A percentile compares a stretch with the other conserved stretches of the same genome.
Conservation (phyloP, 1,284 basidiomycete species). For the Mycena citricolor region DNA sequence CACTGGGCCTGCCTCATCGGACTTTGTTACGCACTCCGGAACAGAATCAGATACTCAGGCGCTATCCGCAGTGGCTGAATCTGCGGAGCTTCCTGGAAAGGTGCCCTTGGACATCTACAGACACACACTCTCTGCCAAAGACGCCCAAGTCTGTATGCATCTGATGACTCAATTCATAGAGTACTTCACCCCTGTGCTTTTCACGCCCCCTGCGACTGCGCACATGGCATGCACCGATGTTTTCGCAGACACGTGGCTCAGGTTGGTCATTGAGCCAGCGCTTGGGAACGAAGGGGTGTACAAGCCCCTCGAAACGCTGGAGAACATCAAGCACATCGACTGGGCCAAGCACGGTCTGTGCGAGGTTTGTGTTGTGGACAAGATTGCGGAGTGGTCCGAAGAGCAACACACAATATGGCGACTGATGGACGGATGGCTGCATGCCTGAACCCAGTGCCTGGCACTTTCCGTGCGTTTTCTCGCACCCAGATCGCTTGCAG, state of each 20-base stretch:
- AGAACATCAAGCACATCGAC: slow-evolving; percentile 52
- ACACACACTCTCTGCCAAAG: slow-evolving; percentile 23
- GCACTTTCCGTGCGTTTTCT: too few relatives aligned
- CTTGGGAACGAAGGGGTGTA: slow-evolving; percentile 55
- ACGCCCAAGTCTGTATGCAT: slow-evolving; percentile 38
- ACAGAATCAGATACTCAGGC: too few relatives aligned
- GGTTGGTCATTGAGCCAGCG: slow-evolving; percentile 61
- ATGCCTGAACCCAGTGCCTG: too few relatives aligned
- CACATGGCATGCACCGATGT: slow-evolving; percentile 74
- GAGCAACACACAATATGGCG: slow-evolving; percentile 62
- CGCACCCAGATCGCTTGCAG: too few relatives aligned
- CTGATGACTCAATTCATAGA: slow-evolving; percentile 54
- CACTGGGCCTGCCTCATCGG: too few relatives aligned
- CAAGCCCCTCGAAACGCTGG: slow-evolving; percentile 66
- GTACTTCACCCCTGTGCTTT: slow-evolving; percentile 68
- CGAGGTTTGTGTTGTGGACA: slow-evolving; percentile 53
- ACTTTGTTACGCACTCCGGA: too few relatives aligned
- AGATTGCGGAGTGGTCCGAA: slow-evolving; percentile 62
- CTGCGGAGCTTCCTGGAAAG: not conserved
- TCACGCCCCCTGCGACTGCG: slow-evolving; percentile 62
- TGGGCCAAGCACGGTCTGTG: slow-evolving; percentile 63
- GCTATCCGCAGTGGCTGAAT: too few relatives aligned
- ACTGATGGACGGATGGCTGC: slow-evolving; percentile 58
- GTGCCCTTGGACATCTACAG: slow-evolving; percentile 11
- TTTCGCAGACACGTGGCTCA: slow-evolving; percentile 69